Base-by-base conservation (phyloP, 768 basidiomycete genomes). In the Hemileccinum rubropunctum region DNA sequence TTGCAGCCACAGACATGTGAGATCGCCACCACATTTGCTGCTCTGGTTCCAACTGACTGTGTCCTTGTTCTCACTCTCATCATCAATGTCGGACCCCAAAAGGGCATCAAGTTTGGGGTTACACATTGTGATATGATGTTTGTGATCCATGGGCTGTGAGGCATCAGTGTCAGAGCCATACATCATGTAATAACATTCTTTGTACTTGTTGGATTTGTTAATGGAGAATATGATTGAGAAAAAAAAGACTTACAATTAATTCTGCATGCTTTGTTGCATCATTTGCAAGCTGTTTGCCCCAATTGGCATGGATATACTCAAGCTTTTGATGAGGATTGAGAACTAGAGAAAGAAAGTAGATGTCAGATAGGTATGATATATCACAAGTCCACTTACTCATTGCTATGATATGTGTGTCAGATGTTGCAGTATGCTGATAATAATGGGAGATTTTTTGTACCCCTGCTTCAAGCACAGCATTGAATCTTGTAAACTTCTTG, bases 331-430 rank as follows among this genome's bases (percentile, higher is more conserved):
- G 38, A 15, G 27, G 39, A 41, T 50, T 10, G 12, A 45, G 48
- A 41, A 53, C 44, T 45, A 28, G 23, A 26, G 8, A 27, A 49
- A 30, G 13, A 21, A 40, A 12, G 30, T 3, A 42, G 3, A 27
- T 0, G 1, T 48, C 21, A 43, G 42, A 48, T 48, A 43, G n/a
- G 7, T 27, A 35, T 36, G 9, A 36, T 1, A 23, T 35, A 20
- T 38, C 34, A n/a, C n/a, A 28, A 33, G 33, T 9, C n/a, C n/a
- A 52, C 43, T 53, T 36, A 55, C 54, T 45, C 43, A 55, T 55
- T 38, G 50, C n/a, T 0, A 54, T 51, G 8, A 54, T 43, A 40
- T 52, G 21, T 0, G 21, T 17, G 2, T 55, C 38, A 0, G 51
- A 48, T 1, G 4, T 14, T 1, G 10, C 33, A 2, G 21, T 48